A percentile compares a stretch with the other conserved stretches of the same genome.
phyloP scores from a whole-genome alignment of 129 eudicot genomes.

The Glebionis coronaria region DNA sequence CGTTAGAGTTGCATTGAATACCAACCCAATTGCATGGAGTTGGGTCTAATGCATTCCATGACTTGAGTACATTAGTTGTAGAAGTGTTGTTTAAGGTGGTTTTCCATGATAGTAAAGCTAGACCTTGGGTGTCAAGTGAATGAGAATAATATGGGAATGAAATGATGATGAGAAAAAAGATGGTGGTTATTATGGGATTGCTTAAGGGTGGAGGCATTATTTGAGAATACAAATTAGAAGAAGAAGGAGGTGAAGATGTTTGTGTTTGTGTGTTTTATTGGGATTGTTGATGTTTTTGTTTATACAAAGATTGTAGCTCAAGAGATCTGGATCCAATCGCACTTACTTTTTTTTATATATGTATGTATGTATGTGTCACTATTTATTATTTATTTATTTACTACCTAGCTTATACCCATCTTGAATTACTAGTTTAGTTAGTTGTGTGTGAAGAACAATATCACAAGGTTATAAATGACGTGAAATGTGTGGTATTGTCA shows the following conservation, averaged over 20 bases:
- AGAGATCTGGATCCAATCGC: slow-evolving; percentile 76
- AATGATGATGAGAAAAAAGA: slow-evolving; percentile 12
- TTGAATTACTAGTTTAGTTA: not conserved
- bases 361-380: not conserved
- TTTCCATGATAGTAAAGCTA: slow-evolving; percentile 87
- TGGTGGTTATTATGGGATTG: slow-evolving; percentile 22
- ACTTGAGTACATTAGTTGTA: slow-evolving; percentile 44
- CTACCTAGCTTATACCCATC: not conserved
- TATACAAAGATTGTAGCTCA: slow-evolving; percentile 48
- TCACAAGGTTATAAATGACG: too few species aligned
- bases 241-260: slow-evolving; percentile 25
- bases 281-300: slow-evolving; percentile 90
- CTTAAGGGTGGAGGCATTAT: slow-evolving; percentile 66
- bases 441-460: too few species aligned
- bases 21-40: slow-evolving; percentile 88
- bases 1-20: slow-evolving; percentile 54
- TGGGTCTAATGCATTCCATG: slow-evolving; percentile 62
- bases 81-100: slow-evolving; percentile 47
- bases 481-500: too few species aligned
- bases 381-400: not conserved
- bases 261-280: slow-evolving; percentile 43
- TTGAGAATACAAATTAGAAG: slow-evolving; percentile 22
- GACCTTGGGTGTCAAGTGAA: slow-evolving; percentile 78
- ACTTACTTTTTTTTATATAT: not conserved
- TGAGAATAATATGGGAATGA: slow-evolving; percentile 24